Percentiles rank a stretch among this genome's conserved stretches.
Evolutionary conservation across 2,329 filamentous ascomycete species (phyloP).

Genomic region (Hypocrella siamensis): DNA sequence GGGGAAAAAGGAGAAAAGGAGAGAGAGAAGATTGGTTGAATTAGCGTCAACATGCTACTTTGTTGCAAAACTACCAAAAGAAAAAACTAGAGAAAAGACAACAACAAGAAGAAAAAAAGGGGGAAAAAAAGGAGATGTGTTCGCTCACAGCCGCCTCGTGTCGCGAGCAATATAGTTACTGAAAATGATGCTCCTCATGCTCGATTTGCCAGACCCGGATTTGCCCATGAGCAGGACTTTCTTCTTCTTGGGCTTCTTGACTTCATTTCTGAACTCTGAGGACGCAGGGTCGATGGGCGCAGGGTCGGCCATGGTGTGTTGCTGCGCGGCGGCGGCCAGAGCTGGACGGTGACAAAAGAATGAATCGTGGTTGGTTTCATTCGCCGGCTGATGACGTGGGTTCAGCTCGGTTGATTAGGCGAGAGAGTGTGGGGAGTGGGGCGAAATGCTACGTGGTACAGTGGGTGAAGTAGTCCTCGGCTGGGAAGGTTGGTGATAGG

Average conservation of each 20-base stretch:
- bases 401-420: no score
- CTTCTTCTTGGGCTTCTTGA: constrained; percentile 65
- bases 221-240: constrained; percentile 88
- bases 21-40: not conserved
- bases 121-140: constrained; percentile 2
- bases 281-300: constrained; percentile 1
- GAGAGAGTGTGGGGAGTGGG: no score
- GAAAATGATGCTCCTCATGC: constrained; percentile 97
- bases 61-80: no score
- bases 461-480: no score
- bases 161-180: constrained; percentile 98
- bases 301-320: constrained; percentile 4
- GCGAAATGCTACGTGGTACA: no score
- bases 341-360: not conserved
- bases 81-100: no score
- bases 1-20: not conserved
- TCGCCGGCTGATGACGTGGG: constrained; percentile 2
- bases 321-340: not conserved
- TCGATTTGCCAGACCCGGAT: constrained; percentile 92
- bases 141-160: constrained; percentile 64
- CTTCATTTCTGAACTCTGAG: constrained; percentile 27
- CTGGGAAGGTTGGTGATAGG: no score
- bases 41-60: no score
- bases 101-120: not conserved
- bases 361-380: no score